A percentile compares a stretch with the other conserved stretches of the same genome.
These are phyloP conservation scores for Amanita thiersii DNA, from an alignment of 768 basidiomycete genomes.

Conservation along the genomic window DNA sequence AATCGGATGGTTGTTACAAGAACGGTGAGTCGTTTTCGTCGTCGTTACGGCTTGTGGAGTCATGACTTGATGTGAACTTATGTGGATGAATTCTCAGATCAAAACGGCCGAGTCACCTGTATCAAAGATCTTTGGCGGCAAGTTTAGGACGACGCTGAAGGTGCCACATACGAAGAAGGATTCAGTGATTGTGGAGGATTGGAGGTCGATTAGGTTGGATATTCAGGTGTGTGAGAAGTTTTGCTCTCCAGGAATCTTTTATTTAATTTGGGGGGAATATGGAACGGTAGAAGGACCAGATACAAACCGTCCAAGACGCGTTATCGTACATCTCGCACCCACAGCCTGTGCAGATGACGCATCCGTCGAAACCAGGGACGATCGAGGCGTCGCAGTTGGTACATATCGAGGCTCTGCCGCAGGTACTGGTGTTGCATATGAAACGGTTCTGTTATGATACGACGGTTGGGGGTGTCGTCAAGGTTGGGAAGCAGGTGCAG, in stretches of 20 bases:
- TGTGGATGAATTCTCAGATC: conserved; percentile 45
- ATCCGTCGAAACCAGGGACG: conserved; percentile 44
- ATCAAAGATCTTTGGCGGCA: conserved; percentile 89
- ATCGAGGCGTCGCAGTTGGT: conserved; percentile 60
- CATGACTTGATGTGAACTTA: not conserved
- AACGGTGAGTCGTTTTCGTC: conserved; percentile 41
- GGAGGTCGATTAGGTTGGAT: conserved; percentile 82
- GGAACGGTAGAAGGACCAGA: conserved; percentile 61
- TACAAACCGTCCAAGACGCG: conserved; percentile 78
- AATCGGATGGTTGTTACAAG: conserved; percentile 77
- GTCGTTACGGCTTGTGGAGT: not conserved
- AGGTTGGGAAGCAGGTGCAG: conserved; percentile 73
- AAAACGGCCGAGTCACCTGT: conserved; percentile 82
- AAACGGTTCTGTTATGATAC: conserved; percentile 89
- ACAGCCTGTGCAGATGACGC: conserved; percentile 70
- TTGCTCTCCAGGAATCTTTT: no score
- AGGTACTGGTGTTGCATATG: conserved; percentile 79
- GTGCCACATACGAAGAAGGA: conserved; percentile 73
- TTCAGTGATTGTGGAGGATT: conserved; percentile 84
- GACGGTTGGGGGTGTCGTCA: conserved; percentile 67
- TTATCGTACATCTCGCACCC: conserved; percentile 70
- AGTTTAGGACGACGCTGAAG: conserved; percentile 76
- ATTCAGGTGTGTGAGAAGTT: conserved; percentile 56
- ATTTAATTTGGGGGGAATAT: not conserved
- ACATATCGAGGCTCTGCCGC: conserved; percentile 77